Evolutionary conservation across 1,284 basidiomycete species (phyloP).

Genomic region (Hypsizygus ulmarius): DNA sequence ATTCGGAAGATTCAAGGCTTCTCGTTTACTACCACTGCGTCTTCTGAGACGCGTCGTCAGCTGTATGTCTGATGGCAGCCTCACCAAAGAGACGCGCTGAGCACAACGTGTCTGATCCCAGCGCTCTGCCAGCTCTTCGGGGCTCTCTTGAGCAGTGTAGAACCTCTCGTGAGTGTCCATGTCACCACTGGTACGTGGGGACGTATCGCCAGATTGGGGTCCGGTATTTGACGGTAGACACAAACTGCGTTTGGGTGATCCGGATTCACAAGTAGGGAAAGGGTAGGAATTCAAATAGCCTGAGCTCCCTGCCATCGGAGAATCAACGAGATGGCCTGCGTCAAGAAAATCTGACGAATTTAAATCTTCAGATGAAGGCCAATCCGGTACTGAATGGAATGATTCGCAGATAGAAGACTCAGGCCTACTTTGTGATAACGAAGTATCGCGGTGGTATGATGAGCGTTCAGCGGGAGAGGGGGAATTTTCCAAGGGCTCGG

Average conservation of each 20-base stretch:
- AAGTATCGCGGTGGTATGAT: constrained; percentile 14
- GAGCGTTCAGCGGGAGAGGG: constrained; percentile 14
- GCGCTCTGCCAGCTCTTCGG: constrained; percentile 71
- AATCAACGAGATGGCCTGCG: constrained; percentile 35
- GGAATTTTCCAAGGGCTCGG: constrained; percentile 23
- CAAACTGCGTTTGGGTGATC: constrained; percentile 5
- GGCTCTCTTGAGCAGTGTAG: constrained; percentile 41
- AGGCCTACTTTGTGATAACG: constrained; percentile 34
- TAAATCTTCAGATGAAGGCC: constrained; percentile 41
- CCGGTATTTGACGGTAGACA: constrained; percentile 3
- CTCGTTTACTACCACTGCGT: constrained; percentile 12
- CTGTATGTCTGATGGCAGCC: constrained; percentile 59
- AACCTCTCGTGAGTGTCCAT: constrained; percentile 43
- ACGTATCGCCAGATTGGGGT: constrained; percentile 4
- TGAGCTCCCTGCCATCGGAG: constrained; percentile 34
- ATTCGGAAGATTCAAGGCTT: constrained; percentile 3
- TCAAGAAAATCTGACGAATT: constrained; percentile 29
- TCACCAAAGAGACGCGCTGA: constrained; percentile 78
- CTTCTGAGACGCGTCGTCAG: constrained; percentile 31
- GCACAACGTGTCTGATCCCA: constrained; percentile 84
- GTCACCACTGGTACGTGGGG: constrained; percentile 23
- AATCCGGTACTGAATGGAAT: constrained; percentile 64
- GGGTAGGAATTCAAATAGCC: constrained; percentile 32
- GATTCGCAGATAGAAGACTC: constrained; percentile 53
- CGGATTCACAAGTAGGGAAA: constrained; percentile 6